These are phyloP conservation scores for Hansenula sp. DNA, from an alignment of 1,139 yeast species.

Conservation along the genomic window DNA sequence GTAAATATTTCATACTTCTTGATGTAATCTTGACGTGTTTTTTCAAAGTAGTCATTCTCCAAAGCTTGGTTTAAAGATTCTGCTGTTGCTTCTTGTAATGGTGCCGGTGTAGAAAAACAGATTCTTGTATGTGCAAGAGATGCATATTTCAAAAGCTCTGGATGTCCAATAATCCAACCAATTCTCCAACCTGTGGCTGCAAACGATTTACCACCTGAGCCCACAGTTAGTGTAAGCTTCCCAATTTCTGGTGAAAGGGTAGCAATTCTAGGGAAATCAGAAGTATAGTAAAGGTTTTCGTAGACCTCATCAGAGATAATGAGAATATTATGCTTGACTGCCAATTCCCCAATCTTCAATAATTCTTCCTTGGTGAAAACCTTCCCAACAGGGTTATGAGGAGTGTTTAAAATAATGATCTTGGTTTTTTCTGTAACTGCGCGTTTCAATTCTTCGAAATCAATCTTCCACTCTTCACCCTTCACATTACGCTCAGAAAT, in stretches of 20 bases:
- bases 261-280: constrained; percentile 77
- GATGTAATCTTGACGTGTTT: constrained; percentile 61
- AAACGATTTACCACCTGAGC: constrained; percentile 95
- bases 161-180: constrained; percentile 90
- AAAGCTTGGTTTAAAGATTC: constrained; percentile 64
- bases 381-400: constrained; percentile 96
- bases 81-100: constrained; percentile 92
- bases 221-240: constrained; percentile 80
- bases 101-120: constrained; percentile 85
- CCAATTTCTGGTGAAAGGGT: constrained; percentile 74
- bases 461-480: constrained; percentile 85
- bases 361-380: constrained; percentile 76
- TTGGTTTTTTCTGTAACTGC: constrained; percentile 75
- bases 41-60: constrained; percentile 59
- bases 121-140: constrained; percentile 91
- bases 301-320: constrained; percentile 92
- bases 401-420: constrained; percentile 83
- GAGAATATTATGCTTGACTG: constrained; percentile 76
- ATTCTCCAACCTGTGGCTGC: constrained; percentile 99
- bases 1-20: constrained; percentile 71
- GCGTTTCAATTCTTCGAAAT: constrained; percentile 68
- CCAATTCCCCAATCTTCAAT: constrained; percentile 67
- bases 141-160: constrained; percentile 75
- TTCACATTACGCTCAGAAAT: constrained; percentile 58
- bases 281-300: constrained; percentile 75